These are phyloP conservation scores for Talaromyces sp. DNA, from an alignment of 2,329 filamentous ascomycete genomes.

Conservation along the genomic window DNA sequence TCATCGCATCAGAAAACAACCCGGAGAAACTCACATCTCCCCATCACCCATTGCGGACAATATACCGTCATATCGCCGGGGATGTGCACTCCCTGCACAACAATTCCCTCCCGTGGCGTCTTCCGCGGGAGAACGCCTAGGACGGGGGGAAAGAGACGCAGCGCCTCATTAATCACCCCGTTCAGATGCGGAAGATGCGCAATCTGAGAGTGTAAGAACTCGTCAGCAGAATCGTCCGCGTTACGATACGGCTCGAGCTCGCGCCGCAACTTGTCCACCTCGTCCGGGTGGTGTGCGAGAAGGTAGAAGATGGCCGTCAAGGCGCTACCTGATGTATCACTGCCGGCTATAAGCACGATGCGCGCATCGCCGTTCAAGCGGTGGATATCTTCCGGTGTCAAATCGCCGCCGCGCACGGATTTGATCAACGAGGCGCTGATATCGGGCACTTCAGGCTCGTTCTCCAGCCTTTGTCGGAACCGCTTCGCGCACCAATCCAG, in stretches of 20 bases:
- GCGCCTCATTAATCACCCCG: slow-evolving; percentile 29
- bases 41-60: background rate
- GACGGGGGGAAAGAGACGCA: slow-evolving; percentile 26
- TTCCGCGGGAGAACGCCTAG: slow-evolving; percentile 35
- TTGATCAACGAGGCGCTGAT: no score
- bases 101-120: slow-evolving; percentile 33
- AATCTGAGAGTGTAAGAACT: background rate
- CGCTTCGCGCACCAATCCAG: no score
- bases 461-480: no score
- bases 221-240: background rate
- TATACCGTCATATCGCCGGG: background rate
- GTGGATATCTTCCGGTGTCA: no score
- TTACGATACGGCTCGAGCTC: slow-evolving; percentile 9
- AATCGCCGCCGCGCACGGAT: no score
- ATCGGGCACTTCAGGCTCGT: no score
- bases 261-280: slow-evolving; percentile 23
- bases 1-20: no score
- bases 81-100: slow-evolving; percentile 8
- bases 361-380: background rate
- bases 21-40: background rate
- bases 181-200: slow-evolving; percentile 25
- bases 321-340: no score
- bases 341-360: no score
- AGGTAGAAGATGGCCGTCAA: slow-evolving; percentile 39
- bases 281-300: slow-evolving; percentile 22